phyloP scores from a whole-genome alignment of 768 basidiomycete species.

The Calocybe indica region DNA sequence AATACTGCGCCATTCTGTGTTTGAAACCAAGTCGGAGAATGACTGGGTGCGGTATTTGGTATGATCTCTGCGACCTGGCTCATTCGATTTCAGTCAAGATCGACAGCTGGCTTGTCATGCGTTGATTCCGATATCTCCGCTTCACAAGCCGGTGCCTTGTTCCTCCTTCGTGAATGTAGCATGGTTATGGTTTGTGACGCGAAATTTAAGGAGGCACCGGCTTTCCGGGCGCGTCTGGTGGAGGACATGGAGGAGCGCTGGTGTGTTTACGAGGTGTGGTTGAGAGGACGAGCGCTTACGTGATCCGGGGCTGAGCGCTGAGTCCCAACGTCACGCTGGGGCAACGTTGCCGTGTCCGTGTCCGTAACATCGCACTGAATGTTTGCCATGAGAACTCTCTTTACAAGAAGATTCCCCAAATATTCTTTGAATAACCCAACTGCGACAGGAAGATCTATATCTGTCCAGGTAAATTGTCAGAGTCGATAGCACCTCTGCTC shows the following conservation, averaged over 20 bases:
- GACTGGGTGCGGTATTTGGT: conserved; percentile 13
- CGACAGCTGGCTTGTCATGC: conserved; percentile 1
- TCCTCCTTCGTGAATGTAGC: conserved; percentile 7
- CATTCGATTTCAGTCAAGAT: no score
- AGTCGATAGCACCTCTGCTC: conserved; percentile 15
- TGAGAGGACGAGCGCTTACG: conserved; percentile 14
- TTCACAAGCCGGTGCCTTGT: not conserved
- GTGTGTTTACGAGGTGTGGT: conserved; percentile 36
- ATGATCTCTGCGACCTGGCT: not conserved
- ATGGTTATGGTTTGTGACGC: conserved; percentile 8
- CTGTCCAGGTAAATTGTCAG: conserved; percentile 48
- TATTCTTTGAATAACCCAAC: conserved; percentile 5
- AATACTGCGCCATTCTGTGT: conserved; percentile 11
- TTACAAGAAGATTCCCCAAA: not conserved
- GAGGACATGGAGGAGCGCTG: conserved; percentile 23
- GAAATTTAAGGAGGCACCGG: conserved; percentile 11
- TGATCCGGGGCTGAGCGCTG: no score
- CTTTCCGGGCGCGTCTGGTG: conserved; percentile 21
- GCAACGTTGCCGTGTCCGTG: not conserved
- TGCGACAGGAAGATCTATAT: conserved; percentile 42
- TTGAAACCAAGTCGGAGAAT: conserved; percentile 10
- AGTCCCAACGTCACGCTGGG: no score
- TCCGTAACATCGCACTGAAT: conserved; percentile 5
- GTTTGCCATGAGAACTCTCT: not conserved
- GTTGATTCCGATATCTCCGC: not conserved